Conservation (phyloP, 805 yeast species). For the Candida easanensis region DNA sequence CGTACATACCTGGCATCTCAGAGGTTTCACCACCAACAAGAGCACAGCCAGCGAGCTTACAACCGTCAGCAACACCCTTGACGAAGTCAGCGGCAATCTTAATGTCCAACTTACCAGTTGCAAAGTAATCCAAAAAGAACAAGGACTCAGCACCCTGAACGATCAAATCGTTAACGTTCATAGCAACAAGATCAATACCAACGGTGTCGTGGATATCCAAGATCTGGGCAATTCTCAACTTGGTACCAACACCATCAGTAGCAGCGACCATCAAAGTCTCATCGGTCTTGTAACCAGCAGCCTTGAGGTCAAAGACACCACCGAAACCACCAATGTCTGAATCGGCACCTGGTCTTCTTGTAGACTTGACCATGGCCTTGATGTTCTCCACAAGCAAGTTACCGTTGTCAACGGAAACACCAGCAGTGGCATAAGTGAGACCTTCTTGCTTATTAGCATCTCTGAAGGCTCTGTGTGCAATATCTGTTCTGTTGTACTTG, state of each 20-base stretch:
- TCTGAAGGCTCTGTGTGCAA: conserved; percentile 94
- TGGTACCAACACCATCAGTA: conserved; percentile 99
- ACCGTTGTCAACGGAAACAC: conserved; percentile 97
- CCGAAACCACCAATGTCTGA: conserved; percentile 99
- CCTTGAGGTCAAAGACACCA: conserved; percentile 86
- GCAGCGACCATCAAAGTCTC: conserved; percentile 91
- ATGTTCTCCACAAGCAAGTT: conserved; percentile 86
- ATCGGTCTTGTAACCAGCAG: conserved; percentile 71
- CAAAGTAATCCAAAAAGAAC: conserved; percentile 92
- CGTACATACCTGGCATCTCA: conserved; percentile 99
- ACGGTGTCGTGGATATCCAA: conserved; percentile 92
- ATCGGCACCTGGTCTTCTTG: conserved; percentile 94
- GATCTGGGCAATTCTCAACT: conserved; percentile 89
- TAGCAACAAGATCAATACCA: conserved; percentile 97
- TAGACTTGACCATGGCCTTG: conserved; percentile 85
- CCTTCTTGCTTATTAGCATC: conserved; percentile 36
- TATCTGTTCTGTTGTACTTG: conserved; percentile 86
- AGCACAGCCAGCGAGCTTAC: conserved; percentile 94
- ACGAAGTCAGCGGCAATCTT: conserved; percentile 84
- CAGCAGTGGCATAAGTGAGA: conserved; percentile 91
- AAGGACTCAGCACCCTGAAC: conserved; percentile 99
- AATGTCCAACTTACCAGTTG: conserved; percentile 88
- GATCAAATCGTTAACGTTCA: conserved; percentile 96
- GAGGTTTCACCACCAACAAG: conserved; percentile 98
- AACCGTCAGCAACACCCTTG: conserved; percentile 94